Percentiles rank a stretch among this genome's conserved stretches.
Conservation (phyloP, 768 basidiomycete genomes). For the Lentinula detonsa region DNA sequence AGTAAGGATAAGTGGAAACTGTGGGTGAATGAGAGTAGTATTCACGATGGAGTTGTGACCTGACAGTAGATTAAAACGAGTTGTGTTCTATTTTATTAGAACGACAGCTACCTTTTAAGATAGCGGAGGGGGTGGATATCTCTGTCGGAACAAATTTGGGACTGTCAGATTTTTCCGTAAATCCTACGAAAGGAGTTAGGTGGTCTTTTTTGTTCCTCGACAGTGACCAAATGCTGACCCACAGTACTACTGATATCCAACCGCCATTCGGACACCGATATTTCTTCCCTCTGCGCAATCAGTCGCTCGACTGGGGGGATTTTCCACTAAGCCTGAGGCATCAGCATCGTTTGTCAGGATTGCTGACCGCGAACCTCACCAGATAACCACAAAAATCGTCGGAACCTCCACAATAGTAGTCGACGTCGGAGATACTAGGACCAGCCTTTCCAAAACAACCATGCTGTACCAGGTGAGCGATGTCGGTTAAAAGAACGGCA, state of each 20-base stretch:
- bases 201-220: too few relatives aligned
- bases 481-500: not conserved
- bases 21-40: constrained; percentile 65
- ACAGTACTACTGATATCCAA: constrained; percentile 26
- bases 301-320: constrained; percentile 49
- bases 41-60: constrained; percentile 81
- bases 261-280: constrained; percentile 43
- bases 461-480: constrained; percentile 37
- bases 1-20: constrained; percentile 58
- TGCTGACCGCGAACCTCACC: not conserved
- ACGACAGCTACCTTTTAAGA: constrained; percentile 43
- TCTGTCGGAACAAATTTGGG: constrained; percentile 55
- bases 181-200: constrained; percentile 27
- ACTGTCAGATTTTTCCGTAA: constrained; percentile 30
- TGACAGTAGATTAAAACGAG: constrained; percentile 14
- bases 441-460: constrained; percentile 68
- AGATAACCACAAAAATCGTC: constrained; percentile 79
- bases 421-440: constrained; percentile 45
- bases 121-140: constrained; percentile 56
- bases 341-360: not conserved
- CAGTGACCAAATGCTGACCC: constrained; percentile 21
- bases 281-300: constrained; percentile 34
- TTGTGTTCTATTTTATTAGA: not conserved
- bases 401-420: constrained; percentile 69
- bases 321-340: constrained; percentile 39